Percentiles rank a stretch among this genome's conserved stretches.
Evolutionary conservation across 2,329 filamentous ascomycete species (phyloP).

Genomic region (Ascochyta pisi): DNA sequence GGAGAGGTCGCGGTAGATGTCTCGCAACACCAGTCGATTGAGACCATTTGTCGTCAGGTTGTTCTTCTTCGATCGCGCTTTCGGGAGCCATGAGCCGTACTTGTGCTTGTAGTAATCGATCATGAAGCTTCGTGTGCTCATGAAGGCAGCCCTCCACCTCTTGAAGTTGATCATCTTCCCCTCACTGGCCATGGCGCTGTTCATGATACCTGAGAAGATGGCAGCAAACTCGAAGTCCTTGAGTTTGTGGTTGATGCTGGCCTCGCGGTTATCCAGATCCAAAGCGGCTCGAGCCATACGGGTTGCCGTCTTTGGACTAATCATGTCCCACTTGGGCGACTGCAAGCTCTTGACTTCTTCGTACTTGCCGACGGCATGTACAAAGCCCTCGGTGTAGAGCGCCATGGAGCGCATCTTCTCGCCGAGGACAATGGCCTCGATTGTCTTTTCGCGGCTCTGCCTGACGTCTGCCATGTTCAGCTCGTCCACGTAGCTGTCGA

Average conservation of each 20-base stretch:
- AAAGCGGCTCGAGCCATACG: conserved; percentile 83
- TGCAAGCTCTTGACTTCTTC: conserved; percentile 74
- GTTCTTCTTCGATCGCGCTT: conserved; percentile 91
- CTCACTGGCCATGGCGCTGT: conserved; percentile 78
- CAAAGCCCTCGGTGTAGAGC: conserved; percentile 90
- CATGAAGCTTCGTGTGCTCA: conserved; percentile 75
- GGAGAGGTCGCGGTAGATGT: conserved; percentile 85
- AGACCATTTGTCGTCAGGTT: conserved; percentile 84
- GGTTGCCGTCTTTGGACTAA: conserved; percentile 75
- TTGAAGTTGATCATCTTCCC: conserved; percentile 83
- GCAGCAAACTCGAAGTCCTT: conserved; percentile 90
- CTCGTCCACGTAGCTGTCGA: conserved; percentile 78
- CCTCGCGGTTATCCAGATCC: conserved; percentile 76
- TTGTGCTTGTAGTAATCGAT: conserved; percentile 72
- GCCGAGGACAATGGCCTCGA: conserved; percentile 87
- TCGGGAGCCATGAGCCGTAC: conserved; percentile 86
- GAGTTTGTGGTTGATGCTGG: conserved; percentile 74
- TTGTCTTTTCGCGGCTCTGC: conserved; percentile 82
- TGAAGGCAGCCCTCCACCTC: conserved; percentile 78
- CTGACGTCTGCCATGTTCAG: conserved; percentile 80
- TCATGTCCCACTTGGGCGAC: conserved; percentile 71
- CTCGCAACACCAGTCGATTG: conserved; percentile 81
- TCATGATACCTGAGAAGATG: conserved; percentile 85
- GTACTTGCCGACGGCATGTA: conserved; percentile 86
- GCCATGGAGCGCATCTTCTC: conserved; percentile 83